Evolutionary conservation across 768 basidiomycete species (phyloP).

Genomic region (Trametes elegans): DNA sequence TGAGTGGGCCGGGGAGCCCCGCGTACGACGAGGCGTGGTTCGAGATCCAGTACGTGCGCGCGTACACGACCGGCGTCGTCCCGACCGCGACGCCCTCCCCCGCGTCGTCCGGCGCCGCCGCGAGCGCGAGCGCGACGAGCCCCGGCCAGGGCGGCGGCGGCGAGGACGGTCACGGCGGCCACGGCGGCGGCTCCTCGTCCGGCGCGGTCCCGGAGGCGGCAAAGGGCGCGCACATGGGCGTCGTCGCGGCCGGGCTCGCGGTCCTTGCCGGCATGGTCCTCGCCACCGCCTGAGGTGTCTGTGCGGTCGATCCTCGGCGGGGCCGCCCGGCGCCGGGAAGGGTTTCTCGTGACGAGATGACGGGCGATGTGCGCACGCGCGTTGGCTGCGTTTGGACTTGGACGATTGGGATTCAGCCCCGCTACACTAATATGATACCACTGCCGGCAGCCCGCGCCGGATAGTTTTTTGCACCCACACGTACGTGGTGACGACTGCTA

Average conservation of each 20-base stretch:
- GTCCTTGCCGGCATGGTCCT: slow-evolving; percentile 3
- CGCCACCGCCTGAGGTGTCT: background rate
- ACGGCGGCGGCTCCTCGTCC: background rate
- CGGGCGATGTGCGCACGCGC: too few species aligned
- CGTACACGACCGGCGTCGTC: slow-evolving; percentile 42
- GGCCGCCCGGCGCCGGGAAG: too few species aligned
- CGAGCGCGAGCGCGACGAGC: background rate
- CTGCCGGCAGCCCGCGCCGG: too few species aligned
- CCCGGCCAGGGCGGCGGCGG: background rate
- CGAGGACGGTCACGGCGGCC: background rate
- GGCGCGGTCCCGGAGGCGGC: background rate
- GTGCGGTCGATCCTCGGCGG: too few species aligned
- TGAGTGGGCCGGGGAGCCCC: slow-evolving; percentile 51
- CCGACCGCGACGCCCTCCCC: slow-evolving; percentile 20
- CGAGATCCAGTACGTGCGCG: slow-evolving; percentile 63
- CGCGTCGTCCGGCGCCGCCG: background rate
- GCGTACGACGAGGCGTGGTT: slow-evolving; percentile 62
- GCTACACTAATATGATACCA: too few species aligned
- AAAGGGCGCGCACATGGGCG: background rate
- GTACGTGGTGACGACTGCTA: too few species aligned
- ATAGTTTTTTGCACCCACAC: too few species aligned
- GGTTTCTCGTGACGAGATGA: too few species aligned
- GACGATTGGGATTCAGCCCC: too few species aligned
- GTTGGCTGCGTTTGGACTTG: too few species aligned
- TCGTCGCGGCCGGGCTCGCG: background rate